A percentile compares a stretch with the other conserved stretches of the same genome.
Evolutionary conservation across 2,329 filamentous ascomycete genomes (phyloP).

Genomic region (Alternaria sp.): DNA sequence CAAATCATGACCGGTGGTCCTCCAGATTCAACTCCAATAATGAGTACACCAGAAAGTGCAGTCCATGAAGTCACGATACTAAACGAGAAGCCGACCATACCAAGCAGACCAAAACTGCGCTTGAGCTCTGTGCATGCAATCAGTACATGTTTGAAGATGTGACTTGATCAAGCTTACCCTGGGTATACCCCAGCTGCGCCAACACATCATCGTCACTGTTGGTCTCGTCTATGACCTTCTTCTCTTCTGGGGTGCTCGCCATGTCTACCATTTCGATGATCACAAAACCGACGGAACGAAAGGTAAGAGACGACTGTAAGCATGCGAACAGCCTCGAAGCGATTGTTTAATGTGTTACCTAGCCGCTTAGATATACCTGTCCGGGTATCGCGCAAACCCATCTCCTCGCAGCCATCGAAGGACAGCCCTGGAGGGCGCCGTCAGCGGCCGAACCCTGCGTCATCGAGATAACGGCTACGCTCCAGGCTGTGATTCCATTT

Average conservation of each 20-base stretch:
- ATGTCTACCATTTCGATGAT: conserved; percentile 1
- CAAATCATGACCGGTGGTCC: conserved; percentile 66
- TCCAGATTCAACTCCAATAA: conserved; percentile 62
- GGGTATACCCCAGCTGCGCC: conserved; percentile 50
- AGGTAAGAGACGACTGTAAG: neutral
- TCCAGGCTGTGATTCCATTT: conserved; percentile 1
- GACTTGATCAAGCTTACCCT: conserved; percentile 29
- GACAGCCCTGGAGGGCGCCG: neutral
- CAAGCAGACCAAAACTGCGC: conserved; percentile 61
- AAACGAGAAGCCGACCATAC: conserved; percentile 67
- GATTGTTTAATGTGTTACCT: neutral
- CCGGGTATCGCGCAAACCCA: conserved; percentile 10
- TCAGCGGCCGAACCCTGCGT: neutral
- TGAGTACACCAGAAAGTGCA: conserved; percentile 62
- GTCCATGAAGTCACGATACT: conserved; percentile 66
- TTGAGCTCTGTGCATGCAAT: conserved; percentile 57
- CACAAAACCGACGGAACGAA: neutral
- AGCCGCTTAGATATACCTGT: conserved; percentile 4
- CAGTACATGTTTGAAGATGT: neutral
- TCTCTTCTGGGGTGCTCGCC: conserved; percentile 21
- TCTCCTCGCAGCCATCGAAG: neutral
- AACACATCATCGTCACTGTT: conserved; percentile 49
- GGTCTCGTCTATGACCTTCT: conserved; percentile 30
- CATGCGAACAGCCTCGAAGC: neutral
- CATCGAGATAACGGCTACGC: conserved; percentile 15